phyloP scores from a whole-genome alignment of 768 basidiomycete species.

The Russula compacta region DNA sequence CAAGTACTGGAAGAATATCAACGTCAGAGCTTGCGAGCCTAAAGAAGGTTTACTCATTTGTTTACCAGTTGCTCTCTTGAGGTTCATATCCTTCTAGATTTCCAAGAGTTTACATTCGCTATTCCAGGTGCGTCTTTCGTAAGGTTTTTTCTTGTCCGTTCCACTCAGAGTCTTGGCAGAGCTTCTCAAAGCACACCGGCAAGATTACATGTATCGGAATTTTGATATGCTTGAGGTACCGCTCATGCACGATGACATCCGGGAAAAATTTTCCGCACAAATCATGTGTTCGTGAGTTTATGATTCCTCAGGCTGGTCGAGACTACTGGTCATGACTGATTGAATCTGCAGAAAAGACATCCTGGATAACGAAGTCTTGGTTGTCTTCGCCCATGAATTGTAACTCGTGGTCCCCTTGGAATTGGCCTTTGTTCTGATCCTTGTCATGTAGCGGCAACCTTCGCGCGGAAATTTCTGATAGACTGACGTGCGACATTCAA shows the following conservation, averaged over 20 bases:
- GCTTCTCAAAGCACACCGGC: conserved; percentile 83
- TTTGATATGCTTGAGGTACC: conserved; percentile 79
- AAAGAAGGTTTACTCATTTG: conserved; percentile 47
- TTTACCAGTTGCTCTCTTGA: neutral
- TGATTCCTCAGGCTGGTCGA: neutral
- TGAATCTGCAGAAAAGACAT: conserved; percentile 52
- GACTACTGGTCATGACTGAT: neutral
- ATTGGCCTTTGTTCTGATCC: neutral
- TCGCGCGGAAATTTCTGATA: conserved; percentile 71
- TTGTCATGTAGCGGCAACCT: conserved; percentile 64
- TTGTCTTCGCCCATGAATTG: conserved; percentile 95
- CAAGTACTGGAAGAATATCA: conserved; percentile 84
- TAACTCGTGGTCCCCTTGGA: conserved; percentile 26
- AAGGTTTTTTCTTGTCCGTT: neutral
- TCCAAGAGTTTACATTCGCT: conserved; percentile 53
- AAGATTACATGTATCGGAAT: conserved; percentile 66
- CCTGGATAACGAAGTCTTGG: conserved; percentile 64
- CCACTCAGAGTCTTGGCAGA: conserved; percentile 35
- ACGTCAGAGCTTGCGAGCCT: conserved; percentile 75
- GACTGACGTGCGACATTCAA: conserved; percentile 60
- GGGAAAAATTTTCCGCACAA: conserved; percentile 69
- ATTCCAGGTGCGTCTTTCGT: conserved; percentile 46
- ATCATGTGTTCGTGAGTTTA: conserved; percentile 78
- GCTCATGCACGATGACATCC: conserved; percentile 53
- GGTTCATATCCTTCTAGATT: conserved; percentile 32